Conservation (phyloP, 805 yeast species). For the Lachancea sp. region DNA sequence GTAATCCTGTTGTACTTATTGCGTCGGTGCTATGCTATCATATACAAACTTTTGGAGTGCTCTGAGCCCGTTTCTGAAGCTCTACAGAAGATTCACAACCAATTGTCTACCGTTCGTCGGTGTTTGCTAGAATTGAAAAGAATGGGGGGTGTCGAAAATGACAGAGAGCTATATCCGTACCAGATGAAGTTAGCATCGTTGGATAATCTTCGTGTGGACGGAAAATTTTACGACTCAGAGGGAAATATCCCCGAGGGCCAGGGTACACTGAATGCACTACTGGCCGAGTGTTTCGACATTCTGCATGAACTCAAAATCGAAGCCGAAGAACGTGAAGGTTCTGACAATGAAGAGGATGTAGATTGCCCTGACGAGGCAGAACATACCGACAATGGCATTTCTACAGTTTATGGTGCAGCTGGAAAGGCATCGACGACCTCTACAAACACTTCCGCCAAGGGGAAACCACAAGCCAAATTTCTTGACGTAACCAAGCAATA, state of each 20-base stretch:
- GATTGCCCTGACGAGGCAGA: conserved; percentile 4
- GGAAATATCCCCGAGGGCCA: conserved; percentile 96
- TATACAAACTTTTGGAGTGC: conserved; percentile 82
- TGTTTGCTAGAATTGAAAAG: conserved; percentile 85
- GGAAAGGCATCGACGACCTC: not conserved
- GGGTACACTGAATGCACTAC: conserved; percentile 83
- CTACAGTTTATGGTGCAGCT: no score
- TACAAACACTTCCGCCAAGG: not conserved
- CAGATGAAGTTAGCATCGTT: conserved; percentile 89
- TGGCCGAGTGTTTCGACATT: conserved; percentile 93
- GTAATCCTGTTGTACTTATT: conserved; percentile 64
- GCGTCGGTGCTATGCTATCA: conserved; percentile 85
- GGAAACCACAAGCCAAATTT: conserved; percentile 16
- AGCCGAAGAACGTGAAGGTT: conserved; percentile 54
- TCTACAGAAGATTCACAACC: conserved; percentile 88
- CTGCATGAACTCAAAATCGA: conserved; percentile 86
- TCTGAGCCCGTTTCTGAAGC: conserved; percentile 96
- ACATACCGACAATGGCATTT: not conserved
- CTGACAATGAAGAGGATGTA: conserved; percentile 15
- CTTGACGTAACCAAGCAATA: conserved; percentile 17
- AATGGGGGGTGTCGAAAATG: conserved; percentile 83
- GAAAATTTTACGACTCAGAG: conserved; percentile 76
- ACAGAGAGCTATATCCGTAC: conserved; percentile 90
- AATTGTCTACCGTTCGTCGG: conserved; percentile 81
- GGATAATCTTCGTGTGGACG: conserved; percentile 82